phyloP scores from a whole-genome alignment of 2,329 filamentous ascomycete genomes.

The Clonostachys chloroleuca region DNA sequence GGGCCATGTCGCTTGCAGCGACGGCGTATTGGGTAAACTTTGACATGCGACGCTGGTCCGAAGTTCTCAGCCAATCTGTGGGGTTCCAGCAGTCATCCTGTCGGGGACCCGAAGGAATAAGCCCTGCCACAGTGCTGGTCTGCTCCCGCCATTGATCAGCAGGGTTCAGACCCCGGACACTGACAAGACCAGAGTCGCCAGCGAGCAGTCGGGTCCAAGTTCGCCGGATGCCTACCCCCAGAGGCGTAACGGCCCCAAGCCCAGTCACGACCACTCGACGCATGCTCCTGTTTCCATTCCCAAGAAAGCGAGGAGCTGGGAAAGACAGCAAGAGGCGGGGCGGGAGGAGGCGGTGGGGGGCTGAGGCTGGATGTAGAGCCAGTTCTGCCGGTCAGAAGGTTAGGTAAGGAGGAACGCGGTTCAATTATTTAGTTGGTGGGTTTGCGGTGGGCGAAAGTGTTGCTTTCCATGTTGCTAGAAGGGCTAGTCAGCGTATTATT shows the following conservation, averaged over 20 bases:
- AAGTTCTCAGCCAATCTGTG: constrained; percentile 46
- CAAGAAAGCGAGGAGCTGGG: constrained; percentile 1
- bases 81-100: constrained; percentile 42
- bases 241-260: constrained; percentile 75
- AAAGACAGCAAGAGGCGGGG: too few species aligned
- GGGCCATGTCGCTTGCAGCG: constrained; percentile 79
- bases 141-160: constrained; percentile 61
- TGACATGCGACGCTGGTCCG: constrained; percentile 76
- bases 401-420: too few species aligned
- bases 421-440: too few species aligned
- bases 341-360: too few species aligned
- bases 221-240: constrained; percentile 72
- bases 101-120: constrained; percentile 56
- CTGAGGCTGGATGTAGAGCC: too few species aligned
- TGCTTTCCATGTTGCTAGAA: too few species aligned
- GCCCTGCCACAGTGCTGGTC: constrained; percentile 79
- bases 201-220: constrained; percentile 81
- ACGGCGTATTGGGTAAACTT: constrained; percentile 88
- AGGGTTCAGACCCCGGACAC: constrained; percentile 57
- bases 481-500: too few species aligned
- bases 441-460: too few species aligned
- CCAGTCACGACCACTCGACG: constrained; percentile 81
- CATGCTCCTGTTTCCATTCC: constrained; percentile 39
- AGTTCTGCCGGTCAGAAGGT: too few species aligned
- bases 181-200: constrained; percentile 75